Base-by-base conservation (phyloP, 306 rosid genomes). In the Alnus rubra region DNA sequence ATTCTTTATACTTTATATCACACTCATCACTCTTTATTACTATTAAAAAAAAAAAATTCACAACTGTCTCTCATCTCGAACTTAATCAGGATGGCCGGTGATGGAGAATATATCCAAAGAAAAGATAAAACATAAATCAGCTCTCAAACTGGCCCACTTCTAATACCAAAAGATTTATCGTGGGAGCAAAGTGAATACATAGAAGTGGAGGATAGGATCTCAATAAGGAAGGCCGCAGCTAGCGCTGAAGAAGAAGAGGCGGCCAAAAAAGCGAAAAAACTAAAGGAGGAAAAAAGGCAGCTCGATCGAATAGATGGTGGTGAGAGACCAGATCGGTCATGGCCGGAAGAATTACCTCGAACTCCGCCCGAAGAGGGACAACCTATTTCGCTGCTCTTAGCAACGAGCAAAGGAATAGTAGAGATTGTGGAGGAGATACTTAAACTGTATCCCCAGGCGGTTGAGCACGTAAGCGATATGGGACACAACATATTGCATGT, bases 401-500 rank as follows among this genome's bases (percentile, higher is more conserved):
- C 89, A 55, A 51, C 83, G 0, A 45, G 50, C 19, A 51, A 1
- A 6, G 83, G 87, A 58, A 58, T 83, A 16, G 3, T 35, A 3
- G 77, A 81, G 37, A 78, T 86, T 2, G 78, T 83, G 5, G 0
- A 71, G 0, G 71, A 71, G 31, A 58, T 52, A 30, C 74, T 76
- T 1, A 1, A 0, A 0, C 62, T 51, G 45, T 30, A 74, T 78
- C 87, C 85, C 9, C 52, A 13, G n/a, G 83, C 81, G 1, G 30
- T 78, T 4, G 67, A 8, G 16, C 82, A 83, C 52, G 70, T 71
- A 0, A 56, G 54, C 12, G 0, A 31, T 0, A 15, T 37, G 4
- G 72, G 51, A 1, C 77, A 71, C 9, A 83, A 78, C 76, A 74
- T 86, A 60, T 30, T 86, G 31, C 76, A 82, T 35, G 30, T 74